Percentiles rank a stretch among this genome's conserved stretches.
These are phyloP conservation scores for Akanthomyces dipterigenus DNA, from an alignment of 2,329 filamentous ascomycete genomes.

Conservation along the genomic window DNA sequence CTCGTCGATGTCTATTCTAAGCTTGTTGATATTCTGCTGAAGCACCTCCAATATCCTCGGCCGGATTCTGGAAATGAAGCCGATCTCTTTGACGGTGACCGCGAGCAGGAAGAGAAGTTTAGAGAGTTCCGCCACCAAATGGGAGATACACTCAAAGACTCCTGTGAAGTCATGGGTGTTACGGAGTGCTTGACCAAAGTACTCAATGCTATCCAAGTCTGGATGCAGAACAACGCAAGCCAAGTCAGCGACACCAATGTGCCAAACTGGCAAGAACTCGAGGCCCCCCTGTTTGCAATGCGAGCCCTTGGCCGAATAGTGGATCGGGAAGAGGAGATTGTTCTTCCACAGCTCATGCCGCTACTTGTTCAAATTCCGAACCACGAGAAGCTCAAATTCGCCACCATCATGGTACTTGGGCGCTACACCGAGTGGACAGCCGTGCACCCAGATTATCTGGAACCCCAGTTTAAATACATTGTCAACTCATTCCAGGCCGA, in stretches of 20 bases:
- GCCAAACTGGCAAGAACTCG: conserved; percentile 92
- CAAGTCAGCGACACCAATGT: conserved; percentile 69
- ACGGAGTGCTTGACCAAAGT: conserved; percentile 87
- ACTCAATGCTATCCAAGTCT: conserved; percentile 75
- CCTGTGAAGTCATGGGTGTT: conserved; percentile 91
- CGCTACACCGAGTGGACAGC: conserved; percentile 98
- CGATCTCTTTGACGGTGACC: conserved; percentile 91
- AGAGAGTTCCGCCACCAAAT: conserved; percentile 93
- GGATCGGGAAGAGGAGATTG: conserved; percentile 75
- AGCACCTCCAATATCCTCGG: conserved; percentile 79
- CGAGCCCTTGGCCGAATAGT: conserved; percentile 97
- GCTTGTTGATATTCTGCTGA: conserved; percentile 87
- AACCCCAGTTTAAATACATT: conserved; percentile 92
- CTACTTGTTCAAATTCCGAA: conserved; percentile 89
- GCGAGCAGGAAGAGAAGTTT: conserved; percentile 95
- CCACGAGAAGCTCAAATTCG: conserved; percentile 97
- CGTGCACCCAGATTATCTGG: conserved; percentile 83
- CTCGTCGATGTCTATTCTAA: conserved; percentile 78
- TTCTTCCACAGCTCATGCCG: conserved; percentile 87
- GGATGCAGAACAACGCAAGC: conserved; percentile 76
- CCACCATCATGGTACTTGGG: conserved; percentile 94
- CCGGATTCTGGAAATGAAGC: conserved; percentile 66
- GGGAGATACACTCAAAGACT: conserved; percentile 96
- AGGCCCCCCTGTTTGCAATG: conserved; percentile 91
- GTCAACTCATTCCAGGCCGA: conserved; percentile 84